Evolutionary conservation across 176 grass and related monocot genomes (phyloP), one percentile per base, ranked within the genome.

Genomic region (Lolium rigidum): DNA sequence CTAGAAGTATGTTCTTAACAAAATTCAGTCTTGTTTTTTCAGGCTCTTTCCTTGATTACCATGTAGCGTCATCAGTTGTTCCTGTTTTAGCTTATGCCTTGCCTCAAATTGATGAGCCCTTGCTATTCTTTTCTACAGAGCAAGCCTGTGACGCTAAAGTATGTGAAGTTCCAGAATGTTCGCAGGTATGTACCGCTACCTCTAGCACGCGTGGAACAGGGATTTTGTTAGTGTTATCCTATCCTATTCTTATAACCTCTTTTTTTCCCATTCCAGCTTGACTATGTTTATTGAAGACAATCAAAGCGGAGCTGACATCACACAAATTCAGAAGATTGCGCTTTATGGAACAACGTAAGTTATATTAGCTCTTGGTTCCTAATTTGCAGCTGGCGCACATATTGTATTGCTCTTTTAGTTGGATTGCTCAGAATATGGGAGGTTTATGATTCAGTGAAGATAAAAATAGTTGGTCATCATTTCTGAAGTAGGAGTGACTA

Each of bases 261-360:
- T 58, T 70, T 26, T 86, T 57, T 3, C 31, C 31, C 57, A 59
- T 64, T 74, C 72, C 92, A 99, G 97, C 74, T 85, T 99, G 41
- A 97, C 92, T 75, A 94, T 99, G 83, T 99, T 99, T 92, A 87
- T 99, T 26, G 97, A 99, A 89, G 94, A 97, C 92, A 99, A 99
- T 74, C 94, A 99, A 96, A 90, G 89, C 50, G 94, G 80, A 73
- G 77, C 76, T 76, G 97, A 97, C 61, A 82, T 93, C 71, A 72
- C 97, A 62, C 93, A 91, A 86, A 90, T 99, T 93, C 94, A 94
- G 82, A 99, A 99, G 89, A 99, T 99, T 18, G 77, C 74, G 0
- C 85, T 99, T 73, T 93, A 85, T 87, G 97, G 97, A 88, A 91
- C 97, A 20, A 96, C 94, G 94, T 99, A 64, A 91, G 90, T 93